A percentile compares a stretch with the other conserved stretches of the same genome.
phyloP scores from a whole-genome alignment of 768 basidiomycete genomes.

The Tephrocybe rancida region DNA sequence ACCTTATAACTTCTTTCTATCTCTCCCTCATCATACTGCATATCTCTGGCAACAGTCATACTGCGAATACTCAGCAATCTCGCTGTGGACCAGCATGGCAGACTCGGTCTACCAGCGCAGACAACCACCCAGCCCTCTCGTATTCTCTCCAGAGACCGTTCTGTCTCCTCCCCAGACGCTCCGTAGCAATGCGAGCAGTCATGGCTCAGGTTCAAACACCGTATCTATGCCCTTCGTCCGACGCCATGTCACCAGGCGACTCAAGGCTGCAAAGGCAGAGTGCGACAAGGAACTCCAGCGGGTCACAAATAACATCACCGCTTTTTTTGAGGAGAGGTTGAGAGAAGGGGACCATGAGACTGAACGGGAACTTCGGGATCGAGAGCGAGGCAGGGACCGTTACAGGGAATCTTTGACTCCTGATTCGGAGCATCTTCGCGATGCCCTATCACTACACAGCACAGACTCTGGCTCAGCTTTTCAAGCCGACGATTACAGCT shows the following conservation, averaged over 20 bases:
- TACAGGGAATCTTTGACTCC: constrained; percentile 62
- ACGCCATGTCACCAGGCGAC: constrained; percentile 89
- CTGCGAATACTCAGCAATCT: constrained; percentile 19
- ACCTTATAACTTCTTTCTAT: constrained; percentile 14
- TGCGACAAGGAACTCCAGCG: constrained; percentile 97
- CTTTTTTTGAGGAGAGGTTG: constrained; percentile 91
- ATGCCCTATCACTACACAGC: constrained; percentile 61
- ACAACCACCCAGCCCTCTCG: constrained; percentile 78
- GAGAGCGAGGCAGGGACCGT: constrained; percentile 45
- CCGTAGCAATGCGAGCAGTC: constrained; percentile 35
- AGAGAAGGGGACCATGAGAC: constrained; percentile 74
- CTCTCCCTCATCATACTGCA: constrained; percentile 22
- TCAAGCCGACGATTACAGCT: constrained; percentile 72
- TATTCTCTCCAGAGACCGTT: constrained; percentile 71
- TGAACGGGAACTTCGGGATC: constrained; percentile 63
- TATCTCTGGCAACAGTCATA: constrained; percentile 1
- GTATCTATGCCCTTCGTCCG: constrained; percentile 93
- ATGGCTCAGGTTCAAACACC: constrained; percentile 66
- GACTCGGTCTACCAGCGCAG: constrained; percentile 53
- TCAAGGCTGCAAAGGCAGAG: constrained; percentile 92
- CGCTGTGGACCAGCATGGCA: constrained; percentile 42
- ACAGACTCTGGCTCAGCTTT: constrained; percentile 57
- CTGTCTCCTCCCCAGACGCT: constrained; percentile 51
- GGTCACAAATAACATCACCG: constrained; percentile 91
- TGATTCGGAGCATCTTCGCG: constrained; percentile 59